Conservation (phyloP, 805 yeast species). For the Allodekkera sacchari region DNA sequence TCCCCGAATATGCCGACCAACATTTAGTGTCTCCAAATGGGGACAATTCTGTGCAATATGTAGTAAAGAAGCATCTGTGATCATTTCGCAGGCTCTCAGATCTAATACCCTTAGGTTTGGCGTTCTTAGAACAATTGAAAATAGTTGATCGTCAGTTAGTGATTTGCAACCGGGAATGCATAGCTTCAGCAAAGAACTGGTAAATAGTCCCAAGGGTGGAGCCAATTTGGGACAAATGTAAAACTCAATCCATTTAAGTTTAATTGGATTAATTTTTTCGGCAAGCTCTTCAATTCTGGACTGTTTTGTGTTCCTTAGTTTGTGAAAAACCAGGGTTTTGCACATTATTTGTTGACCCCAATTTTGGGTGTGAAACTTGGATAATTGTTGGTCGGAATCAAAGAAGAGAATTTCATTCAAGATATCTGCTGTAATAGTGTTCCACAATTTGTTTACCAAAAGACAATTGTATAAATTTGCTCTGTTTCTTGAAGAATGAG, state of each 20-base stretch:
- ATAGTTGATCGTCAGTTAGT: slow-evolving; percentile 53
- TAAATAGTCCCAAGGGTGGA: slow-evolving; percentile 44
- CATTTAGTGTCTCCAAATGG: slow-evolving; percentile 50
- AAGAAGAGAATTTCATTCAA: slow-evolving; percentile 52
- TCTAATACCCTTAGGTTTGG: slow-evolving; percentile 60
- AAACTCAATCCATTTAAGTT: slow-evolving; percentile 63
- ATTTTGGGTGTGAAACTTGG: slow-evolving; percentile 9
- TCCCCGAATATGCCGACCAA: slow-evolving; percentile 72
- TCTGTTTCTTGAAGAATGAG: slow-evolving; percentile 6
- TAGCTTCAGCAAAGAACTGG: slow-evolving; percentile 33
- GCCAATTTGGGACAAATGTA: slow-evolving; percentile 70
- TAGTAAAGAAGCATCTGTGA: slow-evolving; percentile 69
- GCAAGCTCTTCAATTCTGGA: slow-evolving; percentile 42
- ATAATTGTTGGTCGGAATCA: slow-evolving; percentile 33
- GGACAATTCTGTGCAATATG: slow-evolving; percentile 57
- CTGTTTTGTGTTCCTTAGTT: slow-evolving; percentile 46
- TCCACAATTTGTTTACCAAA: slow-evolving; percentile 62
- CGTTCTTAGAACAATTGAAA: slow-evolving; percentile 42
- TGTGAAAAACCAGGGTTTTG: slow-evolving; percentile 55
- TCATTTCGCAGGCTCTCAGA: slow-evolving; percentile 72
- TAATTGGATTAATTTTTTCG: slow-evolving; percentile 32
- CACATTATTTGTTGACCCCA: not conserved
- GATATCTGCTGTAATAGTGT: slow-evolving; percentile 43
- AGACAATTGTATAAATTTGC: slow-evolving; percentile 50
- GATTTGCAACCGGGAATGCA: slow-evolving; percentile 65